These are phyloP conservation scores for Cydonia oblonga DNA, from an alignment of 331 rosid genomes.

Conservation along the genomic window DNA sequence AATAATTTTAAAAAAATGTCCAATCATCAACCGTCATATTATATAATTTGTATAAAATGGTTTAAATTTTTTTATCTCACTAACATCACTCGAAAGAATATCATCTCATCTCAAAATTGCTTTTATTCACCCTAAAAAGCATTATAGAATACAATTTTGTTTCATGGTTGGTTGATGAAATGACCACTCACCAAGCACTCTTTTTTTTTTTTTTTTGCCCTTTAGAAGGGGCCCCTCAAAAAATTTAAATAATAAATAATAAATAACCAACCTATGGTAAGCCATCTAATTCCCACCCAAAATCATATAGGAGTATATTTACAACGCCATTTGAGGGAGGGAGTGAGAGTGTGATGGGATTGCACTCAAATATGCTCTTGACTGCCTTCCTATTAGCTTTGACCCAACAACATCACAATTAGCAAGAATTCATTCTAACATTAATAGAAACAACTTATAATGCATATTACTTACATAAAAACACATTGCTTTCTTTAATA, in stretches of 20 bases:
- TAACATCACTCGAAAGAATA: not conserved
- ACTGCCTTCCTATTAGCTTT: slow-evolving; percentile 34
- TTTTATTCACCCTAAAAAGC: slow-evolving; percentile 35
- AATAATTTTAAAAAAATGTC: no score
- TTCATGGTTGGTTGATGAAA: slow-evolving; percentile 47
- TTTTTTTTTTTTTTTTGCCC: slow-evolving; percentile 10
- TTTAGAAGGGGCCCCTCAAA: slow-evolving; percentile 9
- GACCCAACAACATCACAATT: slow-evolving; percentile 37
- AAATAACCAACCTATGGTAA: slow-evolving; percentile 11
- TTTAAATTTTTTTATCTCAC: no score
- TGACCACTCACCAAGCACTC: slow-evolving; percentile 60
- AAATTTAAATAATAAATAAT: not conserved
- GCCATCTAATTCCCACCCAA: slow-evolving; percentile 20
- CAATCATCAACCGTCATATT: no score
- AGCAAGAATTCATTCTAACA: slow-evolving; percentile 7
- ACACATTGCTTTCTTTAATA: not conserved
- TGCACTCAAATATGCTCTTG: slow-evolving; percentile 63
- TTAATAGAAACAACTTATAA: no score
- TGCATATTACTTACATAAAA: not conserved
- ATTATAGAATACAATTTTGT: slow-evolving; percentile 44
- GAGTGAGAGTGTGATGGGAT: slow-evolving; percentile 31
- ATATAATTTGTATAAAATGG: no score
- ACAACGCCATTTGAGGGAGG: slow-evolving; percentile 19
- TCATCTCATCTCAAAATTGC: slow-evolving; percentile 21
- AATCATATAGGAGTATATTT: slow-evolving; percentile 18